Base-by-base conservation (phyloP, 2,329 filamentous ascomycete species). In the Scleromitrula shiraiana region DNA sequence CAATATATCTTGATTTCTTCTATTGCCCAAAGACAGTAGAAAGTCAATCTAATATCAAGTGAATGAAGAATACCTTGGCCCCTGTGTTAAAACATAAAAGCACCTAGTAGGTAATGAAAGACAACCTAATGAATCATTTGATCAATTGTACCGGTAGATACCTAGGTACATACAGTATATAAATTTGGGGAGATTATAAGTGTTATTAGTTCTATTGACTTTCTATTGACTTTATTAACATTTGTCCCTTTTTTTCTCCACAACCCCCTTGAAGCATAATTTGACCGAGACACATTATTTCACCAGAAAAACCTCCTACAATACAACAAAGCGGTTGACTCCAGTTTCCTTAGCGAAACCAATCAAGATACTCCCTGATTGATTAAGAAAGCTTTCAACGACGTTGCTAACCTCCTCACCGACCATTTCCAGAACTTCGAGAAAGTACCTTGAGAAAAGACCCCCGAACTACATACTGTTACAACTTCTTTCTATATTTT, bases 241-340 rank as follows among this genome's bases (percentile, higher is more conserved):
- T n/a, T n/a, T n/a, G n/a, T n/a, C n/a, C n/a, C n/a, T n/a, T n/a
- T 5, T 20, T 14, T 38, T 38, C 45, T 48, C 45, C 45, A 48
- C 45, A 48, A 41, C 40, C 27, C 42, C 46, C 46, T 41, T 38
- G 36, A 41, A 49, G 46, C 19, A 49, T 49, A 30, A 49, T 49
- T 45, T 37, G 37, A 49, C 24, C 30, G 42, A 49, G 46, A 49
- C 46, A 44, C 26, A 43, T 29, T 49, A 38, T n/a, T n/a, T n/a
- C 22, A 52, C 54, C 52, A 57, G 54, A 46, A 54, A 52, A 36
- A 40, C 32, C 54, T 48, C n/a, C n/a, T n/a, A n/a, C 52, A 54
- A 56, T 50, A 59, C 56, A 59, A 59, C 33, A 36, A 52, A 58
- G 48, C 54, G 46, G 53, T 53, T 50, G 54, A 53, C 51, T 46